Evolutionary conservation across 1,284 basidiomycete genomes (phyloP), one percentile per base, ranked within the genome.

Genomic region (Fomitopsis pinicola): DNA sequence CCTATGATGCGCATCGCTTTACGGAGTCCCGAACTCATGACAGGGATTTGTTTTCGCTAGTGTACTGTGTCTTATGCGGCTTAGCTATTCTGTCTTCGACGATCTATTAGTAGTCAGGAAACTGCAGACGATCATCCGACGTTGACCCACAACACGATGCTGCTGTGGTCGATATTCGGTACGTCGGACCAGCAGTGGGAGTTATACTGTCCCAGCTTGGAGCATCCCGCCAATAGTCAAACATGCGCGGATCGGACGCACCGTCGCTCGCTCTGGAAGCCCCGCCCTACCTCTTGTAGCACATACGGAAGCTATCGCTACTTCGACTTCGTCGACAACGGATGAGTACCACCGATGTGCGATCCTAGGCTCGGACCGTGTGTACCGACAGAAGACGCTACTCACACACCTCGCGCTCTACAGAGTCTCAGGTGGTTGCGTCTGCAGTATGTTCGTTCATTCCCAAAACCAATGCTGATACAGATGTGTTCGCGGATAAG

Each of bases 381-480:
- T 50, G 9, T 22, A n/a, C 48, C 48, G 48, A 50, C 26, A 33
- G 12, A 3, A 48, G 30, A 30, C 48, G 28, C 28, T 10, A 30
- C 14, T 28, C 8, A 28, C 26, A 14, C 19, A 48, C 14, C 15
- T 48, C n/a, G 45, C 33, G 19, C 44, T 22, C 17, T 26, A 28
- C 12, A 19, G 15, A 28, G 33, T 12, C 22, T 14, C 17, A 19
- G 33, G 38, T 53, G 3, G 14, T 19, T 4, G 17, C 19, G 36
- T 67, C 50, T 60, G 66, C 65, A 65, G 64, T 69, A 68, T 66
- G 64, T 63, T 67, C 63, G 60, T 63, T 66, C 67, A 56, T 64
- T 67, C 67, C 67, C 66, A 65, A 65, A 64, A 63, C 67, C 63
- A 59, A 46, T 63, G 62, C 58, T 59, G 62, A 64, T 67, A 66